These are phyloP conservation scores for Nannochloropsis salina DNA, from an alignment of 108 stramenopile genomes.

Conservation along the genomic window DNA sequence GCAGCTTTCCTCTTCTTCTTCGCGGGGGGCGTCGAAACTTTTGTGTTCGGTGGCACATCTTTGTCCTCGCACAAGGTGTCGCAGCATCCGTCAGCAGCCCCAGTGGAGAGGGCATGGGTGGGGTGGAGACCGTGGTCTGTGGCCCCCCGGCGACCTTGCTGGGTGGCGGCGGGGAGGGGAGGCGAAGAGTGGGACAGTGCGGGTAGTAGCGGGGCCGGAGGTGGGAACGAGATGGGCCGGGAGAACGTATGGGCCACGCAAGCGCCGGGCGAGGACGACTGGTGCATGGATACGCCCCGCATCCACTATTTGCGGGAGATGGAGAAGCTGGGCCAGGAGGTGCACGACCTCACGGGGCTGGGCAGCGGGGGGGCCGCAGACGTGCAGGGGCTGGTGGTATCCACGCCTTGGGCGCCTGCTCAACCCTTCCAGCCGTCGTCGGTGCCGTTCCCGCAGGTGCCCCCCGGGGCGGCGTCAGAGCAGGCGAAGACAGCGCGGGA, in stretches of 20 bases:
- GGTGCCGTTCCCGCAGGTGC: background rate
- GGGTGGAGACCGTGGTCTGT: background rate
- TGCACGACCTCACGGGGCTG: background rate
- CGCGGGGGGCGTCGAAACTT: background rate
- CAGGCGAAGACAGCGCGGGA: background rate
- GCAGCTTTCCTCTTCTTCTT: background rate
- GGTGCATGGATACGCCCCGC: slow-evolving; percentile 4
- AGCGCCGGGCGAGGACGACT: background rate
- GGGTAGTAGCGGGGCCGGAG: background rate
- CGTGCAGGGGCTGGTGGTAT: background rate
- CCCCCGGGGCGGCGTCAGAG: background rate
- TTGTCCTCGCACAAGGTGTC: background rate
- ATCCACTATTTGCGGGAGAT: slow-evolving; percentile 20
- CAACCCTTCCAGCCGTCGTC: background rate
- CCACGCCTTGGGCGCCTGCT: background rate
- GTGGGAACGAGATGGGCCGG: slow-evolving; percentile 3
- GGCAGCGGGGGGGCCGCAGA: background rate
- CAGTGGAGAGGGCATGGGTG: background rate
- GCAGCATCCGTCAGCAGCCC: background rate
- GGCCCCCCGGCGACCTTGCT: background rate
- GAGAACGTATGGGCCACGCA: background rate
- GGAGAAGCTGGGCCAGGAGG: slow-evolving; percentile 11
- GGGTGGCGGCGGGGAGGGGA: background rate
- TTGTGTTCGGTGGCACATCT: background rate
- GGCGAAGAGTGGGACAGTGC: slow-evolving; percentile 16